phyloP scores from a whole-genome alignment of 495 filamentous ascomycete species.

The Podospora didyma region DNA sequence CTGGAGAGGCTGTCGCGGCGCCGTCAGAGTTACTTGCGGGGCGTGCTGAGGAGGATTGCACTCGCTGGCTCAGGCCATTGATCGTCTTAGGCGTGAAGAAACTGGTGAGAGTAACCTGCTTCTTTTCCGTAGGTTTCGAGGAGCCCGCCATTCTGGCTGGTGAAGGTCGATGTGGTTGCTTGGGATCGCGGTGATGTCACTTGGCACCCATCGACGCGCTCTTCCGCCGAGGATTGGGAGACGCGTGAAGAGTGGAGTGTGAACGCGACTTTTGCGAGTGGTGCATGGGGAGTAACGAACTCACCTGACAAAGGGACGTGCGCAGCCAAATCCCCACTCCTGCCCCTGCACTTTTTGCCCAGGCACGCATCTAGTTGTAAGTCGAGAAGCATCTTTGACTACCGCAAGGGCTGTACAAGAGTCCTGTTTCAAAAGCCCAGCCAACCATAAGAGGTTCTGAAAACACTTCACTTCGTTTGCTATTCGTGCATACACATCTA shows the following conservation, averaged over 20 bases:
- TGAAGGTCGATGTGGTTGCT: neutral
- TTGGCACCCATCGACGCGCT: neutral
- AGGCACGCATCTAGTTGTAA: too few species aligned
- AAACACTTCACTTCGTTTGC: too few species aligned
- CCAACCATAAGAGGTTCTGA: too few species aligned
- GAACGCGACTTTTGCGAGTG: neutral
- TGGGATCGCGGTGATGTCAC: slow-evolving; percentile 20
- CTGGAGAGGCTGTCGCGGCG: slow-evolving; percentile 12
- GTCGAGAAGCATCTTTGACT: too few species aligned
- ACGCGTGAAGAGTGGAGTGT: slow-evolving; percentile 3
- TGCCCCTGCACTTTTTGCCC: too few species aligned
- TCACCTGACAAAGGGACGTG: neutral
- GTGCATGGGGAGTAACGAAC: neutral
- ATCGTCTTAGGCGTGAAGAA: slow-evolving; percentile 73
- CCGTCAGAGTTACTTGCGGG: slow-evolving; percentile 7
- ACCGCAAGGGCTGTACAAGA: too few species aligned
- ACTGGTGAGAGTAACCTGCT: slow-evolving; percentile 78
- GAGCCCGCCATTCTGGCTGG: slow-evolving; percentile 33
- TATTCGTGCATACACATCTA: too few species aligned
- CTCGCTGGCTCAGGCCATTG: slow-evolving; percentile 26
- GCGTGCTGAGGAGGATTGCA: slow-evolving; percentile 6
- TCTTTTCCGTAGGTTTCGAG: slow-evolving; percentile 45
- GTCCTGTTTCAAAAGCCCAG: too few species aligned
- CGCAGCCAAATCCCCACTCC: neutral
- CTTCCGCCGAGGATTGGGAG: neutral